A percentile compares a stretch with the other conserved stretches of the same genome.
Conservation (phyloP, 805 yeast genomes). For the Lipomyces chichibuensis region DNA sequence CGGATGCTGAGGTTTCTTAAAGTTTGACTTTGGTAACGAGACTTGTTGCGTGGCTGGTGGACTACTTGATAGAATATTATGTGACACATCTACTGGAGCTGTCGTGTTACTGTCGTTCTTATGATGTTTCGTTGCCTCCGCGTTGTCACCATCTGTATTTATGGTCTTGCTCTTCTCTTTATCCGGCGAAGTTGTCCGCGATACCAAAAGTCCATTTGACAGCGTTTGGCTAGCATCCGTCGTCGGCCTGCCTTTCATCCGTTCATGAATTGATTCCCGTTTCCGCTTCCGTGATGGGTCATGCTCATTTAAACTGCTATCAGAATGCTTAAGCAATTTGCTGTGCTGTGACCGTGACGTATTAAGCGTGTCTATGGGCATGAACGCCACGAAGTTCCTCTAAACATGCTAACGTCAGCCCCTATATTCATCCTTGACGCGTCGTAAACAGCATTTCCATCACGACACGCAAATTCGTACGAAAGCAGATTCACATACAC, state of each 20-base stretch:
- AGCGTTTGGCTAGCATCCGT: background rate
- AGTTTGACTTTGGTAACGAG: background rate
- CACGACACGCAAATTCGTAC: background rate
- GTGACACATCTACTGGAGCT: background rate
- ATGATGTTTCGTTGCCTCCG: background rate
- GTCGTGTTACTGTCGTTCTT: background rate
- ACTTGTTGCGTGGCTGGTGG: background rate
- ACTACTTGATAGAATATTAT: background rate
- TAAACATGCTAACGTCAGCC: background rate
- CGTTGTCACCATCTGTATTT: constrained; percentile 6
- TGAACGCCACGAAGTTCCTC: constrained; percentile 1
- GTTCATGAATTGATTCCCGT: constrained; percentile 2
- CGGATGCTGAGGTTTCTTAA: constrained; percentile 7
- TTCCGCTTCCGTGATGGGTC: background rate
- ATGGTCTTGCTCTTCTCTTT: background rate
- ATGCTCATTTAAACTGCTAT: background rate
- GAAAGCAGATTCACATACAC: constrained; percentile 1
- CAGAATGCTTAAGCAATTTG: background rate
- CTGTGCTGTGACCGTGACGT: constrained; percentile 7
- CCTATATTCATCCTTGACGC: background rate
- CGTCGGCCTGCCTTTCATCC: constrained; percentile 2
- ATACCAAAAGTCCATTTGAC: background rate
- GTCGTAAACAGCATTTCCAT: background rate
- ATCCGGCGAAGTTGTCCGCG: background rate
- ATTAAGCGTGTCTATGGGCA: constrained; percentile 5